These are phyloP conservation scores for Nemania bipapillata DNA, from an alignment of 2,329 filamentous ascomycete genomes.

Conservation along the genomic window DNA sequence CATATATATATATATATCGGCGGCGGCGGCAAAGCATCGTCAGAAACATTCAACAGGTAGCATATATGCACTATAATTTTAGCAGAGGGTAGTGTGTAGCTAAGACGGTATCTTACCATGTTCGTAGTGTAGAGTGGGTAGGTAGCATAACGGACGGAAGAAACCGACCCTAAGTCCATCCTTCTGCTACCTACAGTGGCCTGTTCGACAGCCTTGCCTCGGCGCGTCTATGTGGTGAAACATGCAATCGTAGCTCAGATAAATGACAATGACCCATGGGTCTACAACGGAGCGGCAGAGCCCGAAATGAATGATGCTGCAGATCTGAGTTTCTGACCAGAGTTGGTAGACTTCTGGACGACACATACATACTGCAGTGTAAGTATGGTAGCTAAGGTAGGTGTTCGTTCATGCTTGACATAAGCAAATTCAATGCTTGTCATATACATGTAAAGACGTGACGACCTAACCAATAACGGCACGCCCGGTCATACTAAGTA, in stretches of 20 bases:
- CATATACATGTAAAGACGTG: background rate
- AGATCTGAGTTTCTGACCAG: background rate
- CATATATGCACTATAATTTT: background rate
- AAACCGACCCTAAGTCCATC: constrained; percentile 32
- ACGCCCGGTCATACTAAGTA: background rate
- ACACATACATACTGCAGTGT: background rate
- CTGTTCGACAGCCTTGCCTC: constrained; percentile 25
- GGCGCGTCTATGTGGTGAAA: constrained; percentile 27
- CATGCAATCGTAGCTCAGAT: constrained; percentile 25
- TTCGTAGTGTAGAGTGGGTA: constrained; percentile 16
- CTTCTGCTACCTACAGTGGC: too few relatives aligned
- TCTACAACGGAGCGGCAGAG: constrained; percentile 13
- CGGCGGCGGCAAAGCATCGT: background rate
- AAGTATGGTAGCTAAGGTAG: background rate
- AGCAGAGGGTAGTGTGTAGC: background rate
- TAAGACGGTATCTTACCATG: constrained; percentile 2
- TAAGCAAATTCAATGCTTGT: background rate
- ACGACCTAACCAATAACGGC: constrained; percentile 23
- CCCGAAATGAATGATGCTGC: constrained; percentile 17
- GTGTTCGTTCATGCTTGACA: background rate
- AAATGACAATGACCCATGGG: background rate
- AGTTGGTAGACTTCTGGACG: too few relatives aligned
- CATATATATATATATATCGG: background rate
- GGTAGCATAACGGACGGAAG: constrained; percentile 17
- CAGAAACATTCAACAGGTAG: background rate